A percentile compares a stretch with the other conserved stretches of the same genome.
Conservation (phyloP, 2,329 filamentous ascomycete genomes). For the Pezicula rhizophila region DNA sequence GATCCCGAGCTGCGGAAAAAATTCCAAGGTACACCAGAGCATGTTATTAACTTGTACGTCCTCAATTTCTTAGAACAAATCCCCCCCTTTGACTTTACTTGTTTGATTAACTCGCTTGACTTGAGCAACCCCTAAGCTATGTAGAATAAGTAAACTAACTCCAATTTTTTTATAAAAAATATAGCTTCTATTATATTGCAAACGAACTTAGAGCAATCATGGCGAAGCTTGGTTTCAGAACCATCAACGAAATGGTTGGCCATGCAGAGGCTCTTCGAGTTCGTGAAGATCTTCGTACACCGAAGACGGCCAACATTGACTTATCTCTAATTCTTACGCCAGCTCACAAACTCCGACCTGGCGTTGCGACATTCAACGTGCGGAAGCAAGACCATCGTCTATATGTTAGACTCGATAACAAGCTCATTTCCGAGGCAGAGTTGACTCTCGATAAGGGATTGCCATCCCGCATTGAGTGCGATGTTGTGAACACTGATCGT, state of each 20-base stretch:
- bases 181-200: slow-evolving; percentile 71
- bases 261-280: slow-evolving; percentile 82
- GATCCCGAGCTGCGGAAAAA: slow-evolving; percentile 92
- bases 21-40: slow-evolving; percentile 86
- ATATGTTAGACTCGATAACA: slow-evolving; percentile 90
- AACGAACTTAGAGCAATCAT: slow-evolving; percentile 96
- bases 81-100: not conserved
- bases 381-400: slow-evolving; percentile 96
- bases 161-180: not conserved
- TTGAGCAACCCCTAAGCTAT: not conserved
- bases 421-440: slow-evolving; percentile 92
- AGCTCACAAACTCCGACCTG: slow-evolving; percentile 89
- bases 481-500: slow-evolving; percentile 94
- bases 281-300: slow-evolving; percentile 78
- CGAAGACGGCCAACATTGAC: slow-evolving; percentile 90
- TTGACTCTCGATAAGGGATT: slow-evolving; percentile 90
- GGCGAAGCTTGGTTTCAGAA: slow-evolving; percentile 90
- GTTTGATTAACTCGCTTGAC: not conserved
- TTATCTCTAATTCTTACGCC: slow-evolving; percentile 88
- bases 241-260: slow-evolving; percentile 96
- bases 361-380: slow-evolving; percentile 94
- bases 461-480: slow-evolving; percentile 88
- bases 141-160: not conserved
- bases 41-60: slow-evolving; percentile 92
- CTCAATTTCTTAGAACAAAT: not conserved